These are phyloP conservation scores for Trypanosoma boissoni DNA, from an alignment of 208 protist species.

Conservation along the genomic window DNA sequence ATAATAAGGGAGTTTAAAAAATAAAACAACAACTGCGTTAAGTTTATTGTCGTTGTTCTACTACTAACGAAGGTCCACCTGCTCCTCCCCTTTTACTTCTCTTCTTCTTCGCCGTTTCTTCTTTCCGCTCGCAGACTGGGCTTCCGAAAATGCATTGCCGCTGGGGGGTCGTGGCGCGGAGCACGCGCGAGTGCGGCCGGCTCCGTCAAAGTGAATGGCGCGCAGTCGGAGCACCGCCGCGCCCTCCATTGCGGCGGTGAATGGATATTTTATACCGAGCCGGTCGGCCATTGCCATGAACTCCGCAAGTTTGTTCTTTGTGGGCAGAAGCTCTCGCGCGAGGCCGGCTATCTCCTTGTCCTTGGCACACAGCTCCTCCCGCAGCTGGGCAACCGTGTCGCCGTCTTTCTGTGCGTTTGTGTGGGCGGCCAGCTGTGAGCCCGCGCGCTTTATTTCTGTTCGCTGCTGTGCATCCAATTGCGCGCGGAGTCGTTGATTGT, in stretches of 20 bases:
- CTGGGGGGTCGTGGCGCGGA: slow-evolving; percentile 4
- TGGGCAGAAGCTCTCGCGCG: slow-evolving; percentile 63
- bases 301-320: slow-evolving; percentile 82
- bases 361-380: slow-evolving; percentile 24
- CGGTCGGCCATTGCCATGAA: slow-evolving; percentile 87
- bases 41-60: no score
- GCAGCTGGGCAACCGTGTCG: not conserved
- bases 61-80: not conserved
- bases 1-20: no score
- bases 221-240: slow-evolving; percentile 57
- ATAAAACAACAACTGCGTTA: no score
- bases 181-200: slow-evolving; percentile 24
- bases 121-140: not conserved
- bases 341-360: slow-evolving; percentile 61
- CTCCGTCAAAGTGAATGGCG: slow-evolving; percentile 35
- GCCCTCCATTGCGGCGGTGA: slow-evolving; percentile 61
- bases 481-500: slow-evolving; percentile 36
- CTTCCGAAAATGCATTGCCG: not conserved
- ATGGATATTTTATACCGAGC: slow-evolving; percentile 78
- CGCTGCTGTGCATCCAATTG: slow-evolving; percentile 7
- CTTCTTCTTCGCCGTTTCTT: no score
- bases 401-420: slow-evolving; percentile 8
- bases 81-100: not conserved
- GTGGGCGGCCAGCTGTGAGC: no score
- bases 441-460: no score